Evolutionary conservation across 768 basidiomycete species (phyloP).

Genomic region (Termitomyces sp.): DNA sequence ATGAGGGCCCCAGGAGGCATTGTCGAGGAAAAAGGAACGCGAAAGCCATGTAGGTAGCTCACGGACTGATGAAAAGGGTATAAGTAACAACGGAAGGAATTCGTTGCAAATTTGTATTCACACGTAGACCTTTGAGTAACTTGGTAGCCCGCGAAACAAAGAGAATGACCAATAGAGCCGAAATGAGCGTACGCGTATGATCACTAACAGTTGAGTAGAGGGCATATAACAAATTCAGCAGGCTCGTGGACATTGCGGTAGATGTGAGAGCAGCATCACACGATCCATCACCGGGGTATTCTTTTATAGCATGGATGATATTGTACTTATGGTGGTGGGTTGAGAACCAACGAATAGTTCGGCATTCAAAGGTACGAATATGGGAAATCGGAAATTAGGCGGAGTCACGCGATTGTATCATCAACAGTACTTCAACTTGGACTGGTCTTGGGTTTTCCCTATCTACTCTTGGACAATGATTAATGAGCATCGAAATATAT

Average conservation of each 20-base stretch:
- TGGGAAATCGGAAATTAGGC: too few relatives aligned
- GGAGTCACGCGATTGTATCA: too few relatives aligned
- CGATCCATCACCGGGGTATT: background rate
- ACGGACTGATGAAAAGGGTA: conserved; percentile 21
- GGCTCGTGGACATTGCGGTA: background rate
- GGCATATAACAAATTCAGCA: background rate
- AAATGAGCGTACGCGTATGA: background rate
- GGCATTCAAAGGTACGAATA: too few relatives aligned
- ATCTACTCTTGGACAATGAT: too few relatives aligned
- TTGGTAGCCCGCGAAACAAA: background rate
- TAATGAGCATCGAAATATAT: too few relatives aligned
- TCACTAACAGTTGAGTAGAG: background rate
- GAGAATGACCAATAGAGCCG: background rate
- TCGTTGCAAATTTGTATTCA: background rate
- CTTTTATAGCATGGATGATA: too few relatives aligned
- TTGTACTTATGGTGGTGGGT: too few relatives aligned
- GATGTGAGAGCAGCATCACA: background rate
- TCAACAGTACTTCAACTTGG: too few relatives aligned
- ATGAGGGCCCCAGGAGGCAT: conserved; percentile 30
- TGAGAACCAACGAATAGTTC: too few relatives aligned
- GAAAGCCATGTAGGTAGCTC: conserved; percentile 31
- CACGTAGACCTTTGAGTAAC: background rate
- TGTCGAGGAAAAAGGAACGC: conserved; percentile 35
- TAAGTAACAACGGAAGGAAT: background rate
- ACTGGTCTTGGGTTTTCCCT: too few relatives aligned